Base-by-base conservation (phyloP, 495 filamentous ascomycete species). In the Ascodesmis nigricans region DNA sequence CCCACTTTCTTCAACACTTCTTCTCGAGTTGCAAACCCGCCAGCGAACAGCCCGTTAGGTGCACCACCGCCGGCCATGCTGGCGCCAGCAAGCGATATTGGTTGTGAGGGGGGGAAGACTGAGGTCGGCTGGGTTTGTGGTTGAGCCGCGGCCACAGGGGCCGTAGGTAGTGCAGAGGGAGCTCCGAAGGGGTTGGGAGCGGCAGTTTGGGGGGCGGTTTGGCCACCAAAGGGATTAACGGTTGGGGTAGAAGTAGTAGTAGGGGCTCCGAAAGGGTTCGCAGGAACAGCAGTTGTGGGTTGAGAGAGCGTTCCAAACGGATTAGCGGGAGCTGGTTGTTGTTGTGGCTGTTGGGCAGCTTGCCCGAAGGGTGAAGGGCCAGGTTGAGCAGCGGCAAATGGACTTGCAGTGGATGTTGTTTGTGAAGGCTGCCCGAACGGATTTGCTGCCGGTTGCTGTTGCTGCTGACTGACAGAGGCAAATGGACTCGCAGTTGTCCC, bases 361-460 rank as follows among this genome's bases (percentile, higher is more conserved):
- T 48, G 44, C n/a, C n/a, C 40, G 31, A 48, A 48, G 18, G 44
- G 17, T 7, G 39, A 43, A 5, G 29, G 1, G 24, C 17, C 24
- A 18, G 29, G 23, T 23, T 36, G 42, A 6, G 17, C 21, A 36
- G 44, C 18, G n/a, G n/a, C n/a, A 23, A 16, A 15, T 15, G 15
- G 10, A 22, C 11, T 4, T 10, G 31, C 18, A 16, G 9, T n/a
- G 15, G 33, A 14, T 14, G 33, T 13, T 3, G 18, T 15, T 6
- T 26, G 14, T 18, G 38, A 17, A 16, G 38, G 31, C 24, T 41
- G 38, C 7, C 23, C 31, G 16, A 41, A 41, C 2, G 24, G 21
- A 41, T 35, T 35, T 9, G 32, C 16, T 8, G 38, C 28, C 9
- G 29, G 3, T 16, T 31, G 29, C 29, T 31, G 29, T 5, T 31